Evolutionary conservation across 805 yeast genomes (phyloP).

Genomic region (Candida silvatica): DNA sequence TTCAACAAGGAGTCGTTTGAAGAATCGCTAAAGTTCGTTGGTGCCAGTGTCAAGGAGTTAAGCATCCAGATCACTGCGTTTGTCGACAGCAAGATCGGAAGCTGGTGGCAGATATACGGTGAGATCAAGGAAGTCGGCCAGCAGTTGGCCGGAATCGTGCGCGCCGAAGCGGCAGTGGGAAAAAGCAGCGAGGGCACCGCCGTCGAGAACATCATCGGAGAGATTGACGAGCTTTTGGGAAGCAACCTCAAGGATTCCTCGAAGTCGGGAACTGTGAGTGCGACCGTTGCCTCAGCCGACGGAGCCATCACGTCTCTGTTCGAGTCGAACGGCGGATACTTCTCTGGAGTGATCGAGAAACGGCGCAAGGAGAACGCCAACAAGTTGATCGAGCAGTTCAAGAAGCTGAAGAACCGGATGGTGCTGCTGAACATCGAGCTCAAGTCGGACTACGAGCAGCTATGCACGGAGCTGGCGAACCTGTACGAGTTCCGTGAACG

Average conservation of each 20-base stretch:
- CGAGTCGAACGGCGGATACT: constrained; percentile 3
- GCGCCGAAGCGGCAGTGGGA: no score
- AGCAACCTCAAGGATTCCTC: constrained; percentile 5
- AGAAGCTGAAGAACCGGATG: constrained; percentile 34
- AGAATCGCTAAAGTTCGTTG: constrained; percentile 11
- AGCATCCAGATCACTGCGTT: constrained; percentile 23
- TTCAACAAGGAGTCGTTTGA: constrained; percentile 7
- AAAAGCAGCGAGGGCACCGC: background rate
- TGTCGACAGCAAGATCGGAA: constrained; percentile 25
- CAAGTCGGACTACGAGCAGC: constrained; percentile 44
- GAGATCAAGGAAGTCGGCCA: constrained; percentile 29
- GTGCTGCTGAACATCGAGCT: constrained; percentile 37
- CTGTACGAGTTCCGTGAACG: constrained; percentile 43
- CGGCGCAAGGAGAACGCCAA: constrained; percentile 39
- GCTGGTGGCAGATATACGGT: constrained; percentile 38
- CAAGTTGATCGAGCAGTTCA: constrained; percentile 29
- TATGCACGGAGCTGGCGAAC: constrained; percentile 57
- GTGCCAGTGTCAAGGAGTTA: constrained; percentile 18
- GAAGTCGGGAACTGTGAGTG: constrained; percentile 6
- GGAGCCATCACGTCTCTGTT: background rate
- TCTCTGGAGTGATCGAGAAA: constrained; percentile 36
- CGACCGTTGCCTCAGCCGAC: constrained; percentile 5
- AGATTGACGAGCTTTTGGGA: constrained; percentile 11
- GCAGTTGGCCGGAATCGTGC: constrained; percentile 15
- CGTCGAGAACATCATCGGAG: constrained; percentile 7